Evolutionary conservation across 306 rosid species (phyloP), one percentile per base, ranked within the genome.

Genomic region (Dryas drummondii): DNA sequence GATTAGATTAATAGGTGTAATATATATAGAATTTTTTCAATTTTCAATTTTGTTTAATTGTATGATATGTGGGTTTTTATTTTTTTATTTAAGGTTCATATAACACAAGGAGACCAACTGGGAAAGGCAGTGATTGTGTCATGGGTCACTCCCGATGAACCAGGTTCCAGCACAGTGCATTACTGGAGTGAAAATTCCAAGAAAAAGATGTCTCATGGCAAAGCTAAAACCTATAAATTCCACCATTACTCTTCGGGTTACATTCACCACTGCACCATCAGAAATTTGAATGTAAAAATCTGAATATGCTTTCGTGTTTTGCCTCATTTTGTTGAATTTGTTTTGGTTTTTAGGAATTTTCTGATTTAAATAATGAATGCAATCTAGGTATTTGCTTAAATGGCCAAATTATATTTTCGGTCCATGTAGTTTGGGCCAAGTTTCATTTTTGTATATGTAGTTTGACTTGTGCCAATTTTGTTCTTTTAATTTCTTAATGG

Each of bases 41-140:
- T n/a, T 15, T 37, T 67, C 14, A 40, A 1, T 17, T 66, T 11
- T 55, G 71, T 55, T 41, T 7, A 9, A 37, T 37, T 50, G 12
- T 19, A 64, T 61, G 69, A 47, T 70, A 17, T 77, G 48, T 73
- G 79, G 14, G 54, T 76, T 37, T 42, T 22, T 22, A 22, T 22
- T 22, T 78, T 13, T 73, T 77, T 54, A 64, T 72, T 78, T 32
- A 72, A 91, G 96, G 97, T 91, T 12, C 96, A 91, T 74, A 91
- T 89, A 70, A 91, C 97, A 48, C 97, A 89, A 88, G 97, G 97
- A 71, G 97, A 89, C 71, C 83, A 59, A n/a, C 80, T 61, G 65
- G 93, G 96, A 73, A 88, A 83, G 70, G 90, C 86, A 22, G 83
- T 92, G 83, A 86, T 89, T 32, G 82, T 92, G 48, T 89, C 96